phyloP scores from a whole-genome alignment of 371 early-diverging fungal species.

The Synchytrium microbalum region DNA sequence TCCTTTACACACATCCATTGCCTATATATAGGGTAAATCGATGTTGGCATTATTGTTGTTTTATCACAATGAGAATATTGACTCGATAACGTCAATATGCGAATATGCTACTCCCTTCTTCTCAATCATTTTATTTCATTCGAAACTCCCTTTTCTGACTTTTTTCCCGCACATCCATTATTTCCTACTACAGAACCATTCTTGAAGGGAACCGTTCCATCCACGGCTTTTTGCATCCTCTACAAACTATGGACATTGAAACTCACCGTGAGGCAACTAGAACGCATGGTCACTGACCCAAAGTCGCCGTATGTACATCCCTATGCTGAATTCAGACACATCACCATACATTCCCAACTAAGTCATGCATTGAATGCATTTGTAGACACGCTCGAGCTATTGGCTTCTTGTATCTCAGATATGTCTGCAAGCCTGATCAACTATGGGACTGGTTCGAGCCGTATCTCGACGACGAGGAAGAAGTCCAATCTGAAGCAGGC shows the following conservation, averaged over 20 bases:
- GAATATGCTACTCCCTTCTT: no score
- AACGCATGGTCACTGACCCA: conserved; percentile 63
- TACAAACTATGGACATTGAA: conserved; percentile 79
- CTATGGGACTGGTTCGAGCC: conserved; percentile 79
- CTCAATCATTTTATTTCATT: conserved; percentile 15
- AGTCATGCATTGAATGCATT: conserved; percentile 4
- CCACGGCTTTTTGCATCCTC: conserved; percentile 76
- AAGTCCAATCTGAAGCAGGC: conserved; percentile 58
- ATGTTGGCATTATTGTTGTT: neutral
- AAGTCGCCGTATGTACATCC: conserved; percentile 60
- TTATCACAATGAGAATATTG: conserved; percentile 12
- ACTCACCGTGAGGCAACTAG: conserved; percentile 68
- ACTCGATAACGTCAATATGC: no score
- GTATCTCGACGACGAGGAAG: conserved; percentile 73
- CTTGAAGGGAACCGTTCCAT: conserved; percentile 69
- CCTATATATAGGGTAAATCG: no score
- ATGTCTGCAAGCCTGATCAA: conserved; percentile 69
- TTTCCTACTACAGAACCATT: conserved; percentile 58
- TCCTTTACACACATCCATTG: no score
- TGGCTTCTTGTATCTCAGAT: conserved; percentile 78
- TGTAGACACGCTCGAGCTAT: conserved; percentile 62
- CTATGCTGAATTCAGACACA: no score
- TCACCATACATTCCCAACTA: neutral
- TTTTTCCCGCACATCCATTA: no score
- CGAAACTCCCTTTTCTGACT: no score